phyloP scores from a whole-genome alignment of 345 rosid species.

The Garcia nutans region DNA sequence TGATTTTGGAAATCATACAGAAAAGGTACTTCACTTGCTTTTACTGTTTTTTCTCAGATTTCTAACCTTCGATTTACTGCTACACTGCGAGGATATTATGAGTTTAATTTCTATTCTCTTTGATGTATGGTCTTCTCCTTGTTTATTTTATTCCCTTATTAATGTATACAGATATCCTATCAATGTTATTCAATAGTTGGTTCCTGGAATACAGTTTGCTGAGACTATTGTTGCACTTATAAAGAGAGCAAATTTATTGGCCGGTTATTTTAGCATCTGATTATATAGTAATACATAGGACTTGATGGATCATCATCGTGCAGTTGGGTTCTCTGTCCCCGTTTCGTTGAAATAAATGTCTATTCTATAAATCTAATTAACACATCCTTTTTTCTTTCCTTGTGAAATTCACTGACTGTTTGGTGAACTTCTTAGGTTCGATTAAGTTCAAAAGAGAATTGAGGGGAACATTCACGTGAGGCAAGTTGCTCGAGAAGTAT shows the following conservation, averaged over 20 bases:
- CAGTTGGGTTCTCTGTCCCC: neutral
- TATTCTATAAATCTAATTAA: neutral
- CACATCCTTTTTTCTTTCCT: neutral
- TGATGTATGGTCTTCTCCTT: neutral
- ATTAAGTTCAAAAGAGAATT: constrained; percentile 67
- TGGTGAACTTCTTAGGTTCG: constrained; percentile 55
- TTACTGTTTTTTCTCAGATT: constrained; percentile 13
- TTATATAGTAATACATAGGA: neutral
- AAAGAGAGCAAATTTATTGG: neutral
- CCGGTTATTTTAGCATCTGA: neutral
- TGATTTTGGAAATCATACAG: constrained; percentile 92
- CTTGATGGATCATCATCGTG: neutral
- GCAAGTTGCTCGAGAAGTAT: constrained; percentile 71
- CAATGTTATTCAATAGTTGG: neutral
- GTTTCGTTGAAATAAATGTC: neutral
- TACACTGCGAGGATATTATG: neutral
- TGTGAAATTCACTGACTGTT: neutral
- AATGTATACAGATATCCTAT: neutral
- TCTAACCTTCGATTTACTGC: neutral
- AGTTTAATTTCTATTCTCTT: neutral
- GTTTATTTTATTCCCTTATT: neutral
- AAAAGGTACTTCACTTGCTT: constrained; percentile 48
- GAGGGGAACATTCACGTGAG: constrained; percentile 42
- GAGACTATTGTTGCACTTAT: neutral
- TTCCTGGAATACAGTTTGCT: neutral